Percentiles rank a stretch among this genome's conserved stretches.
phyloP scores from a whole-genome alignment of 768 basidiomycete genomes.

The Xerocomellus dryophilus region DNA sequence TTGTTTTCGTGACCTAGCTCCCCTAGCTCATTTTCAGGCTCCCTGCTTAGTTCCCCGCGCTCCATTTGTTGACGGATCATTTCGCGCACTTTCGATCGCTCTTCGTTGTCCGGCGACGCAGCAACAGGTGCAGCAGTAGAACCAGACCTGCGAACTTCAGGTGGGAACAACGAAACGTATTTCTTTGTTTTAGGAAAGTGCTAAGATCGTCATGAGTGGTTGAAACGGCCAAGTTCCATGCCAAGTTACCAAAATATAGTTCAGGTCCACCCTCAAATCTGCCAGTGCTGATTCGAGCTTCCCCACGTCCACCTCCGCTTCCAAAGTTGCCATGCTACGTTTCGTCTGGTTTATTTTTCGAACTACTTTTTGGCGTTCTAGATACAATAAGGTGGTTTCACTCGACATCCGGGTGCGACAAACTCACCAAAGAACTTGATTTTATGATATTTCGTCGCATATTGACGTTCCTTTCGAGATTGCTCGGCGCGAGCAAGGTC shows the following conservation, averaged over 20 bases:
- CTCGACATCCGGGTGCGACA: background rate
- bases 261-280: slow-evolving; percentile 79
- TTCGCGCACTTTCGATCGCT: slow-evolving; percentile 54
- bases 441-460: slow-evolving; percentile 81
- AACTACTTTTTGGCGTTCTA: slow-evolving; percentile 84
- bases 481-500: slow-evolving; percentile 66
- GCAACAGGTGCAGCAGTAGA: slow-evolving; percentile 6
- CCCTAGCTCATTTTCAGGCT: slow-evolving; percentile 52
- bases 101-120: slow-evolving; percentile 36
- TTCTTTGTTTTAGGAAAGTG: slow-evolving; percentile 83
- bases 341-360: slow-evolving; percentile 74
- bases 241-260: slow-evolving; percentile 75
- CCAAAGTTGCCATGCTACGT: slow-evolving; percentile 42
- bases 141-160: slow-evolving; percentile 42
- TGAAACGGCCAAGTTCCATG: background rate
- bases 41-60: slow-evolving; percentile 50
- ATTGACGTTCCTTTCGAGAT: slow-evolving; percentile 63
- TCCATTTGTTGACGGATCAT: slow-evolving; percentile 63
- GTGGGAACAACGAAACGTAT: slow-evolving; percentile 89
- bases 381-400: background rate
- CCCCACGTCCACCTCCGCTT: slow-evolving; percentile 38
- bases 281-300: slow-evolving; percentile 47
- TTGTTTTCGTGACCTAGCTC: slow-evolving; percentile 7
- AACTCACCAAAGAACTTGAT: slow-evolving; percentile 91
- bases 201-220: slow-evolving; percentile 36